phyloP scores from a whole-genome alignment of 2,329 filamentous ascomycete species.

The Epichloe aotearoae region DNA sequence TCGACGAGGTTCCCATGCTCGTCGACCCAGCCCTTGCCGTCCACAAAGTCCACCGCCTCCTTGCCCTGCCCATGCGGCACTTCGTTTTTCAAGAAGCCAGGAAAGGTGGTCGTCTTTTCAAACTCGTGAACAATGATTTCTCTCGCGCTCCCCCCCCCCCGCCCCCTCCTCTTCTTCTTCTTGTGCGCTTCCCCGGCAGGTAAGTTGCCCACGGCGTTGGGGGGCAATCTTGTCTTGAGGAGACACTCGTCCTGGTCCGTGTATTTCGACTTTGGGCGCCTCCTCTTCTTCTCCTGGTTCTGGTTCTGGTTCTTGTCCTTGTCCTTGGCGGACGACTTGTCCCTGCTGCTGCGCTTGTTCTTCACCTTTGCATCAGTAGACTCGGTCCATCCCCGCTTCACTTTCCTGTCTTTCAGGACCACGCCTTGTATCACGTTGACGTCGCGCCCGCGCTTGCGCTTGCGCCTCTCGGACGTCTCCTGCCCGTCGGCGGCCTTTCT shows the following conservation, averaged over 20 bases:
- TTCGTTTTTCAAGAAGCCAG: constrained; percentile 59
- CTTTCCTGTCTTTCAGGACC: constrained; percentile 60
- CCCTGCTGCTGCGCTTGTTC: constrained; percentile 35
- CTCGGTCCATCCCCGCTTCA: constrained; percentile 85
- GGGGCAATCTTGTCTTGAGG: constrained; percentile 67
- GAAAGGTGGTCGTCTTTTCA: constrained; percentile 68
- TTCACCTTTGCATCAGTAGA: constrained; percentile 36
- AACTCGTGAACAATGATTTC: constrained; percentile 79
- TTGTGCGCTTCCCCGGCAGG: constrained; percentile 30
- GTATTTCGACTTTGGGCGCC: constrained; percentile 60
- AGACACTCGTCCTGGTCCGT: constrained; percentile 70
- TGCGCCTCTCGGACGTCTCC: constrained; percentile 32
- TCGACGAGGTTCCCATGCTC: constrained; percentile 65
- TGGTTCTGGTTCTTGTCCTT: constrained; percentile 34
- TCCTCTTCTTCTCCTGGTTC: constrained; percentile 40
- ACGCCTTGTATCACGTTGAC: constrained; percentile 48
- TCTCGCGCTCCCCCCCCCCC: constrained; percentile 10
- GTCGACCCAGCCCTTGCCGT: constrained; percentile 83
- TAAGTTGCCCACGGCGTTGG: constrained; percentile 30
- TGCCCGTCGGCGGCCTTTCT: constrained; percentile 24
- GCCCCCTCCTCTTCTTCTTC: constrained; percentile 37
- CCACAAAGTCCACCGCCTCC: constrained; percentile 49
- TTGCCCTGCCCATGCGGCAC: constrained; percentile 19
- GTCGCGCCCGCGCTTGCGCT: constrained; percentile 40
- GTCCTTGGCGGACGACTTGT: constrained; percentile 29